These are phyloP conservation scores for Daldinia vernicosa DNA, from an alignment of 495 filamentous ascomycete genomes.

Conservation along the genomic window DNA sequence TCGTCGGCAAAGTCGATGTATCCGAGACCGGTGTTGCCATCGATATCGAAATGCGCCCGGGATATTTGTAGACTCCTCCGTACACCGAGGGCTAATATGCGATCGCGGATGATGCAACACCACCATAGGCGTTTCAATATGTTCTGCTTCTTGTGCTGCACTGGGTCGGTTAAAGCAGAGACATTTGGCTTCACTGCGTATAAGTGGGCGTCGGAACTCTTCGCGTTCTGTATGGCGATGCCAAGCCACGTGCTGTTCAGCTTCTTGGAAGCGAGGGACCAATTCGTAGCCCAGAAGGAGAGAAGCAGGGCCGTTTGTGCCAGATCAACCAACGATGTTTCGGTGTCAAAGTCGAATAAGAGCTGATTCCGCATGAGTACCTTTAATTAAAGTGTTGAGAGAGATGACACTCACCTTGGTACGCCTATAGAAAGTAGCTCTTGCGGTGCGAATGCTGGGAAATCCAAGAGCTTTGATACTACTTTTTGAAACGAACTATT, in stretches of 20 bases:
- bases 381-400: neutral
- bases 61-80: slow-evolving; percentile 59
- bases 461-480: slow-evolving; percentile 57
- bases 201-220: slow-evolving; percentile 53
- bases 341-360: slow-evolving; percentile 50
- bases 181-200: slow-evolving; percentile 44
- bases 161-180: slow-evolving; percentile 33
- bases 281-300: slow-evolving; percentile 51
- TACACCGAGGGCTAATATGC: slow-evolving; percentile 58
- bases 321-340: slow-evolving; percentile 46
- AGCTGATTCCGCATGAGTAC: slow-evolving; percentile 37
- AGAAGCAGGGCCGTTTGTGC: slow-evolving; percentile 58
- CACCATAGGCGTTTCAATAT: slow-evolving; percentile 59
- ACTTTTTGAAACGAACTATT: slow-evolving; percentile 53
- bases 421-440: slow-evolving; percentile 54
- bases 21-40: slow-evolving; percentile 45
- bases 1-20: slow-evolving; percentile 57
- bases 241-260: slow-evolving; percentile 59
- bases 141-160: slow-evolving; percentile 48
- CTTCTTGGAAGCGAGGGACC: slow-evolving; percentile 49
- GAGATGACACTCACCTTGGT: slow-evolving; percentile 47
- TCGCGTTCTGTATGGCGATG: slow-evolving; percentile 58
- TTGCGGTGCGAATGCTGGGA: slow-evolving; percentile 52
- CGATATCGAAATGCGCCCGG: slow-evolving; percentile 51
- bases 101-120: slow-evolving; percentile 61